Conservation (phyloP, 169 alveolate species). For the Plasmodium ovale region DNA sequence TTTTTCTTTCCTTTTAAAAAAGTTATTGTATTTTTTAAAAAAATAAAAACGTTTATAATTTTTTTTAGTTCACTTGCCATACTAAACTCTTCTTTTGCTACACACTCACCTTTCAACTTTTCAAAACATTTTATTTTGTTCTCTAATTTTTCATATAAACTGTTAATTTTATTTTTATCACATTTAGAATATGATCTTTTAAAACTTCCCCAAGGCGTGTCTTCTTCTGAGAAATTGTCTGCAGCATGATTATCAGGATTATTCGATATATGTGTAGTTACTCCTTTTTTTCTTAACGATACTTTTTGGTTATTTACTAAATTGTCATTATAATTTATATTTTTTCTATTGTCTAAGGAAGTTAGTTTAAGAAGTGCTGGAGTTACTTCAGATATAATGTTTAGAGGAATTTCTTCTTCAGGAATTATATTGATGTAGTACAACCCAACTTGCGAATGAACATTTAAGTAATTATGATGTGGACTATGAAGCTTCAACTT, state of each 20-base stretch:
- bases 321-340: slow-evolving; percentile 33
- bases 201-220: slow-evolving; percentile 11
- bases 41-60: slow-evolving; percentile 65
- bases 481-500: slow-evolving; percentile 58
- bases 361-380: slow-evolving; percentile 47
- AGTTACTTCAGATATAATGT: slow-evolving; percentile 20
- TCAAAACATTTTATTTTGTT: slow-evolving; percentile 70
- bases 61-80: slow-evolving; percentile 68
- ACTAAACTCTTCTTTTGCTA: slow-evolving; percentile 62
- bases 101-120: slow-evolving; percentile 74
- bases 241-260: slow-evolving; percentile 3
- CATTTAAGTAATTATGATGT: slow-evolving; percentile 42
- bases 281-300: slow-evolving; percentile 30
- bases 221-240: slow-evolving; percentile 12
- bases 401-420: slow-evolving; percentile 56
- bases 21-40: slow-evolving; percentile 57
- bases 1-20: slow-evolving; percentile 69
- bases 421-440: slow-evolving; percentile 70
- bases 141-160: slow-evolving; percentile 65
- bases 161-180: slow-evolving; percentile 39
- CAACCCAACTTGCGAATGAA: slow-evolving; percentile 66
- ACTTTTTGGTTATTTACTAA: slow-evolving; percentile 25
- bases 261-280: slow-evolving; percentile 8
- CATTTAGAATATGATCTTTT: slow-evolving; percentile 23
- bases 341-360: slow-evolving; percentile 23